Evolutionary conservation across 441 rosid genomes (phyloP).

Genomic region (Viola pubescens): DNA sequence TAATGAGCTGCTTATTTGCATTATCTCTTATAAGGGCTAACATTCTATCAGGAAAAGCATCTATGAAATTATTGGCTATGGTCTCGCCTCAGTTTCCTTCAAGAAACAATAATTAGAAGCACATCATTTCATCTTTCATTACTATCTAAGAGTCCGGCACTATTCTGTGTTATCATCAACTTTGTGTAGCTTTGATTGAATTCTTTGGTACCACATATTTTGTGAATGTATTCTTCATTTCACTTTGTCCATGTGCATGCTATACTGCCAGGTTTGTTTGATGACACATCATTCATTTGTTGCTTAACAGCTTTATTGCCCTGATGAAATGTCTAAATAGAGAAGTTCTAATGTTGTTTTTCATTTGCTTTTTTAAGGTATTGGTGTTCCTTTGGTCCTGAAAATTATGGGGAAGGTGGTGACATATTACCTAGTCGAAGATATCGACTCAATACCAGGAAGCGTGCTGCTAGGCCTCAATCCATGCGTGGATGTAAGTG

Average conservation of each 20-base stretch:
- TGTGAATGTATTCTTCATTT: neutral
- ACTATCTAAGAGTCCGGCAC: too few species aligned
- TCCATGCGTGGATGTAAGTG: conserved; percentile 94
- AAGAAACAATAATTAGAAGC: too few species aligned
- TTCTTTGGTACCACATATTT: too few species aligned
- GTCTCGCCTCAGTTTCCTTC: too few species aligned
- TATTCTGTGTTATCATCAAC: too few species aligned
- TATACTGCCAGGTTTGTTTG: neutral
- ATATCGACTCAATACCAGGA: conserved; percentile 80
- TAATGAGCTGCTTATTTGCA: too few species aligned
- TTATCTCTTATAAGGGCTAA: too few species aligned
- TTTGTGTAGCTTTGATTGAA: too few species aligned
- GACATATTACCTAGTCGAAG: conserved; percentile 75
- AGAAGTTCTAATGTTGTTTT: neutral
- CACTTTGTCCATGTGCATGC: neutral
- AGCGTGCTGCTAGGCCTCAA: conserved; percentile 87
- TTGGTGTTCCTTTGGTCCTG: conserved; percentile 97
- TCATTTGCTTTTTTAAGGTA: conserved; percentile 36
- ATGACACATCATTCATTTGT: neutral
- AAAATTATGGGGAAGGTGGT: conserved; percentile 96
- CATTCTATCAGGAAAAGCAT: too few species aligned
- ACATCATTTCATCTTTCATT: too few species aligned
- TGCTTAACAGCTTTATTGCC: neutral
- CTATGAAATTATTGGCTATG: too few species aligned
- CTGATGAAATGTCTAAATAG: neutral